phyloP scores from a whole-genome alignment of 2,329 filamentous ascomycete genomes.

The Ophiocordyceps sinensis region DNA sequence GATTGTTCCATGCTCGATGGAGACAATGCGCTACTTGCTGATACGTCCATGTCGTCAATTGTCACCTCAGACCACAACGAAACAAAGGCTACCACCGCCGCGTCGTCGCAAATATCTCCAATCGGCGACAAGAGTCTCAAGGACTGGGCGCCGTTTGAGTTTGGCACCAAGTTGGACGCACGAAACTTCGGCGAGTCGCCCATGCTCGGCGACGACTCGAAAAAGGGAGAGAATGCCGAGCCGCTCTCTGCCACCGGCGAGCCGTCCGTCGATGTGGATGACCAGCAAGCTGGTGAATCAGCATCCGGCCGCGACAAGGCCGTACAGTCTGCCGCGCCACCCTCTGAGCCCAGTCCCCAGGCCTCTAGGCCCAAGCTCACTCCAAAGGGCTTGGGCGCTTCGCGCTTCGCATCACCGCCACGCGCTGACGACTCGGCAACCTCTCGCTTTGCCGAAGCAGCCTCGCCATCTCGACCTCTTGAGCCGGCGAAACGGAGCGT shows the following conservation, averaged over 20 bases:
- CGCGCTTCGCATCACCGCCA: constrained; percentile 31
- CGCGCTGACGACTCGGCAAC: constrained; percentile 27
- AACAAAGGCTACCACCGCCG: constrained; percentile 35
- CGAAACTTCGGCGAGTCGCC: constrained; percentile 37
- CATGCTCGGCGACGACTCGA: constrained; percentile 29
- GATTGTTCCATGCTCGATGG: constrained; percentile 20
- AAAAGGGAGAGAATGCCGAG: constrained; percentile 28
- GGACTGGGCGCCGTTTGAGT: constrained; percentile 41
- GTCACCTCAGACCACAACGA: constrained; percentile 38
- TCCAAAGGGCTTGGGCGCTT: constrained; percentile 24
- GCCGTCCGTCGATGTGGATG: constrained; percentile 43
- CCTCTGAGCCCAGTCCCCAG: constrained; percentile 8
- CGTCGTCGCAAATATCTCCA: constrained; percentile 37
- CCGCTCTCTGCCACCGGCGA: constrained; percentile 53
- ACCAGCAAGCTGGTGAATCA: constrained; percentile 10
- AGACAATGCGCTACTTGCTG: constrained; percentile 26
- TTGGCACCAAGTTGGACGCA: constrained; percentile 33
- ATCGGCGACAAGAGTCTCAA: constrained; percentile 31
- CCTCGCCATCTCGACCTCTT: constrained; percentile 15
- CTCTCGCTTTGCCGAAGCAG: constrained; percentile 28
- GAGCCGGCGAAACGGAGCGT: constrained; percentile 11
- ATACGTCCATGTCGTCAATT: constrained; percentile 40
- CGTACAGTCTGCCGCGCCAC: constrained; percentile 7
- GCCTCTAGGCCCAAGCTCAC: constrained; percentile 16
- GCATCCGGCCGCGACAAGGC: constrained; percentile 4